Conservation (phyloP, 257 asterid genomes). For the Scutellaria barbata region DNA sequence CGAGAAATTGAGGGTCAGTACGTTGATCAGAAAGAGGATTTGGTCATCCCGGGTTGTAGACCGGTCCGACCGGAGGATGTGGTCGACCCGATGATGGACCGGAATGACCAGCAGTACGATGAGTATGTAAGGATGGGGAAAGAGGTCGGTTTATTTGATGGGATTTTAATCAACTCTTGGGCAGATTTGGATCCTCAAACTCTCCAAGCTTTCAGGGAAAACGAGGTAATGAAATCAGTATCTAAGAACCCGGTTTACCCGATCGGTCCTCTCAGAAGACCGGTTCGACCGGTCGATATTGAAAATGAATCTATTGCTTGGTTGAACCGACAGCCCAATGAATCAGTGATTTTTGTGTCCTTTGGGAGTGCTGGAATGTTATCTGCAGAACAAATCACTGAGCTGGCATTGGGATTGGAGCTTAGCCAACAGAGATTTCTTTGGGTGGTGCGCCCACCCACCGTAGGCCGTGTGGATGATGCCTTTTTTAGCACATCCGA, state of each 20-base stretch:
- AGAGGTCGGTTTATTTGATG: conserved; percentile 45
- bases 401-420: conserved; percentile 73
- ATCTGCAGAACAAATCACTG: conserved; percentile 48
- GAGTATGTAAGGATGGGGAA: conserved; percentile 44
- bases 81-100: conserved; percentile 68
- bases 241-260: conserved; percentile 56
- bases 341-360: conserved; percentile 63
- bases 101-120: conserved; percentile 48
- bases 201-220: conserved; percentile 48
- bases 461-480: conserved; percentile 40
- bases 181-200: conserved; percentile 56
- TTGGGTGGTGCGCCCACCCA: conserved; percentile 73
- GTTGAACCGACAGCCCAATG: conserved; percentile 61
- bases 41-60: conserved; percentile 68
- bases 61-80: conserved; percentile 73
- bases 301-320: conserved; percentile 37
- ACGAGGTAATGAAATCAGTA: conserved; percentile 35
- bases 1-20: conserved; percentile 51
- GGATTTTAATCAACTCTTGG: conserved; percentile 74
- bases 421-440: conserved; percentile 57
- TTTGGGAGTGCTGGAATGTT: conserved; percentile 76
- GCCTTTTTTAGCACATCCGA: conserved; percentile 45
- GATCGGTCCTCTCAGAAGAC: conserved; percentile 62
- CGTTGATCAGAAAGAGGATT: conserved; percentile 43
- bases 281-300: conserved; percentile 10